Percentiles rank a stretch among this genome's conserved stretches.
phyloP scores from a whole-genome alignment of 495 filamentous ascomycete species.

The Xylaria cubensis region DNA sequence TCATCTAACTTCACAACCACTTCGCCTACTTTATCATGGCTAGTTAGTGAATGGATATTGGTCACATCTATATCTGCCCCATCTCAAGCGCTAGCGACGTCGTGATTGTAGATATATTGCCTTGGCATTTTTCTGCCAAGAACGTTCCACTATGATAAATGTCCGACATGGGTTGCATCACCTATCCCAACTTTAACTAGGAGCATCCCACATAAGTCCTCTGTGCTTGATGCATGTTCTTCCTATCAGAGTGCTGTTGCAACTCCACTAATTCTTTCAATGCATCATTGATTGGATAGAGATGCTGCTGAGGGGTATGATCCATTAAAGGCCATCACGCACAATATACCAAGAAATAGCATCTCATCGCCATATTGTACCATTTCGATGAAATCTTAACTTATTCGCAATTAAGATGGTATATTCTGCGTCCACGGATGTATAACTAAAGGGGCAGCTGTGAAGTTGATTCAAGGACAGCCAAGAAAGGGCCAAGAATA shows the following conservation, averaged over 20 bases:
- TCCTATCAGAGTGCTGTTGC: neutral
- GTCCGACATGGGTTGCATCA: conserved; percentile 10
- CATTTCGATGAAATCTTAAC: conserved; percentile 20
- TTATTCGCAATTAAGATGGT: conserved; percentile 6
- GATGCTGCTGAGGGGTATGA: neutral
- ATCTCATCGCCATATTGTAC: conserved; percentile 20
- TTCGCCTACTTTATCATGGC: neutral
- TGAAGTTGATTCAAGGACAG: conserved; percentile 27
- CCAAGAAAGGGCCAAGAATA: conserved; percentile 24
- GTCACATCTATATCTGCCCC: neutral
- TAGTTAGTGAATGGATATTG: neutral
- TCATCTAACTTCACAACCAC: neutral
- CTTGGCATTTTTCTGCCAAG: conserved; percentile 18
- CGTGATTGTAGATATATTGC: conserved; percentile 2
- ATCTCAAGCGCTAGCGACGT: neutral
- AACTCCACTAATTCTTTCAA: neutral
- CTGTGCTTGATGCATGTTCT: neutral
- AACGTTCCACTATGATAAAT: neutral
- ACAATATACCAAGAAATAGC: neutral
- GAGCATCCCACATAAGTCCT: neutral
- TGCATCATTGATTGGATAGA: neutral
- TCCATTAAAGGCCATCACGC: neutral
- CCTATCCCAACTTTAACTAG: neutral
- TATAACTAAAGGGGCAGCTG: conserved; percentile 20
- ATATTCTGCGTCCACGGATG: conserved; percentile 18